Base-by-base conservation (phyloP, 176 grass and related monocot genomes). In the Puya raimondii region DNA sequence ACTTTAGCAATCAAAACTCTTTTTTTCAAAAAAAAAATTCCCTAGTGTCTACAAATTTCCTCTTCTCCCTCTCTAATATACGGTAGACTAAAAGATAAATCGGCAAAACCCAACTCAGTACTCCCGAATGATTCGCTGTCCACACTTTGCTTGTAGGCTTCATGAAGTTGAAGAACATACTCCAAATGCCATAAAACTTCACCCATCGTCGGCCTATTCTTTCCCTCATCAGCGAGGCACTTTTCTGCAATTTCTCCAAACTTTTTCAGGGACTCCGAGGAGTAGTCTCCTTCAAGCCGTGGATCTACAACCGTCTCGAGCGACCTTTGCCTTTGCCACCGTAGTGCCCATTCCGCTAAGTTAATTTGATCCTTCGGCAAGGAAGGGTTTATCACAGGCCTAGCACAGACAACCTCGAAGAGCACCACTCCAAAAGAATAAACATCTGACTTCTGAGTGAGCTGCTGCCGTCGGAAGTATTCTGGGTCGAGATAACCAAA, bases 401-500 rank as follows among this genome's bases (percentile, higher is more conserved):
- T 85, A 33, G 81, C 89, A 79, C 93, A 97, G 9, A 80, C 79
- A 6, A 92, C 86, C 83, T 97, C 93, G 56, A 97, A 97, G 53
- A 97, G 85, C 23, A 92, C 93, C 49, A 97, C 88, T 25, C 93
- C 93, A 70, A 97, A 97, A 61, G 93, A 97, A 33, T 97, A 97
- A 12, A 97, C 93, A 77, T 97, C 93, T 0, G 93, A 97, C 69
- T 97, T 97, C 61, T 97, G 93, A 12, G 89, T 97, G 15, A 97
- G 65, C 20, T 92, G 93, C 73, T 97, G 93, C 75, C 88, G 85
- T 33, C 93, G 67, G 33, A 90, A 97, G 69, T 97, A 97, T 54
- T 97, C 93, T 0, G 89, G 93, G 66, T 97, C 93, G 47, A 97
- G 85, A 80, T 97, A 97, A n/a, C 93, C 93, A 0, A 97, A 97